Percentiles rank a stretch among this genome's conserved stretches.
These are phyloP conservation scores for Clarkia xantiana DNA, from an alignment of 345 rosid genomes.

Conservation along the genomic window DNA sequence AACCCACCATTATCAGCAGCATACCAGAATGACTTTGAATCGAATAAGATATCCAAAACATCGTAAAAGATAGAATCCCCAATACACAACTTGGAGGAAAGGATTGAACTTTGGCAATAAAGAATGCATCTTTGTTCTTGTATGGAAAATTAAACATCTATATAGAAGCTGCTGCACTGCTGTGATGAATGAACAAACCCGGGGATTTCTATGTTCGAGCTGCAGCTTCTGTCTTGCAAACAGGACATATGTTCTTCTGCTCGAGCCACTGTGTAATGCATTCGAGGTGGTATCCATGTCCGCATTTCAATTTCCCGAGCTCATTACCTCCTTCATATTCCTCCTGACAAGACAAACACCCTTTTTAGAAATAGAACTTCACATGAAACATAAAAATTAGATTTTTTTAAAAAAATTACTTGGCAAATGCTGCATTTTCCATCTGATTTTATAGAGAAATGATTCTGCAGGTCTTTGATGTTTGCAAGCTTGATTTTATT, in stretches of 20 bases:
- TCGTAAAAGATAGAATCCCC: no score
- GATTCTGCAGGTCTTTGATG: conserved; percentile 21
- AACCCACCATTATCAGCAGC: no score
- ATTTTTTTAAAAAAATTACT: no score
- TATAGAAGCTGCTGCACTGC: conserved; percentile 6
- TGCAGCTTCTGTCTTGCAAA: conserved; percentile 56
- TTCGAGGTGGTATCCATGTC: conserved; percentile 60
- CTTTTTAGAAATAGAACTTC: no score
- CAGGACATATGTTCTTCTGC: conserved; percentile 71
- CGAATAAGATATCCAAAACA: no score
- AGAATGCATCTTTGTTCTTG: conserved; percentile 6
- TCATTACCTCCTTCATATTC: conserved; percentile 56
- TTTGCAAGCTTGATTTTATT: conserved; percentile 34
- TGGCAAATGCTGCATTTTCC: conserved; percentile 82
- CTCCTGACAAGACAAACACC: conserved; percentile 28
- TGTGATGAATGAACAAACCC: background rate
- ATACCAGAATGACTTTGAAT: no score
- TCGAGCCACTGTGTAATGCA: conserved; percentile 83
- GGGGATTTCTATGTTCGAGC: conserved; percentile 9
- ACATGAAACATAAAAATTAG: background rate
- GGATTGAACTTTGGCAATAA: background rate
- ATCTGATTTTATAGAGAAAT: conserved; percentile 17
- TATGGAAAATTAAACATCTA: conserved; percentile 19
- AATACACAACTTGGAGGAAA: no score
- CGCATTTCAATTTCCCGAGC: conserved; percentile 59